Evolutionary conservation across 257 asterid species (phyloP), one percentile per base, ranked within the genome.

Genomic region (Solanum microdontum): DNA sequence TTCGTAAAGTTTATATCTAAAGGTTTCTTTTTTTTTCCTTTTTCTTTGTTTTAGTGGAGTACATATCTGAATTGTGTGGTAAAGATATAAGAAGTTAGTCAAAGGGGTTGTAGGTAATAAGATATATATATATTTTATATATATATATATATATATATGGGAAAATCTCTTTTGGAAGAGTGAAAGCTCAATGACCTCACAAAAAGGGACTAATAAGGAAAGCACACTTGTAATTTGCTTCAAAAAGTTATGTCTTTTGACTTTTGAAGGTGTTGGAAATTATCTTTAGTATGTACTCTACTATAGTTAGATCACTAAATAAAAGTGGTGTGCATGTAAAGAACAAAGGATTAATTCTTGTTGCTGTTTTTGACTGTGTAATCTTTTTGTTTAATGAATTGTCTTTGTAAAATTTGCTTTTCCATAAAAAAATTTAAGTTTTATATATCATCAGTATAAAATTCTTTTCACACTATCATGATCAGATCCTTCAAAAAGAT

Each of bases 191-290:
- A 21, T 7, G 48, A 87, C 69, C 70, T 6, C 8, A 43, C 23
- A 11, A 39, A 58, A 64, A 73, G 7, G 60, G 51, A 68, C 30
- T 48, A 7, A 43, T 21, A 12, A 87, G 26, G 40, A 76, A 60
- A 70, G 19, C 73, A 68, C 55, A 36, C 68, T 36, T 66, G 33
- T 19, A 34, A 55, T 77, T 76, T 62, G 43, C 70, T 79, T 62
- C 37, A 39, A 62, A 87, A 86, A 62, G 17, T 76, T 34, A 60
- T 77, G 48, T 26, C 77, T 82, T 82, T 87, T 87, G 89, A 82
- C 87, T 82, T 87, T 87, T 21, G 24, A 82, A 80, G 83, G 30
- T 69, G 11, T 34, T 45, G 19, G 73, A 72, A 87, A 14, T 80
- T 30, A 82, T 66, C 82, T 82, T 40, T 26, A 17, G 3, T 51